Evolutionary conservation across 805 yeast genomes (phyloP).

Genomic region (Candida insectalens): DNA sequence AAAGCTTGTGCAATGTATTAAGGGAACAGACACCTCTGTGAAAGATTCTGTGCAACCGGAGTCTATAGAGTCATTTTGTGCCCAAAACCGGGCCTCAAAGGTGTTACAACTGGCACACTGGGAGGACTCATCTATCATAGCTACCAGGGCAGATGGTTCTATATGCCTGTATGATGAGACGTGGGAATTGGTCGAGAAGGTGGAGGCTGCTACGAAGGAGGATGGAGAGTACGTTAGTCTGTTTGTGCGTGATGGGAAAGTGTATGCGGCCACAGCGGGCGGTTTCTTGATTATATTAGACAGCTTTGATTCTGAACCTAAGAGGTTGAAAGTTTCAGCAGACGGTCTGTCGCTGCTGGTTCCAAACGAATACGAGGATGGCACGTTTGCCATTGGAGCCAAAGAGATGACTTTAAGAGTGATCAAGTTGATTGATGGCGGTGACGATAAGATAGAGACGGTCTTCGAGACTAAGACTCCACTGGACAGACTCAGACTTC

Average conservation of each 20-base stretch:
- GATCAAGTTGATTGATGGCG: conserved; percentile 21
- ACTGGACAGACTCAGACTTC: conserved; percentile 64
- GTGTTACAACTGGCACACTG: conserved; percentile 23
- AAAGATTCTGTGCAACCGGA: conserved; percentile 59
- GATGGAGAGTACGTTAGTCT: conserved; percentile 28
- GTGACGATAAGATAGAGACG: conserved; percentile 14
- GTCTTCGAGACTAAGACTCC: conserved; percentile 71
- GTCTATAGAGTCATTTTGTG: conserved; percentile 27
- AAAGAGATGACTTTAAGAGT: conserved; percentile 65
- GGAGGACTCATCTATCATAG: conserved; percentile 22
- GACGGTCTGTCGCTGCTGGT: conserved; percentile 34
- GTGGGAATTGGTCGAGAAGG: conserved; percentile 11
- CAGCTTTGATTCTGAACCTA: conserved; percentile 5
- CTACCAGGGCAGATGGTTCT: conserved; percentile 33
- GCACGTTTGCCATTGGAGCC: conserved; percentile 76
- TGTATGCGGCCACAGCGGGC: conserved; percentile 24
- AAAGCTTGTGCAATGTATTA: conserved; percentile 51
- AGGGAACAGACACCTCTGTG: conserved; percentile 74
- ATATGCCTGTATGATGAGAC: conserved; percentile 29
- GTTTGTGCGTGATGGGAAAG: conserved; percentile 21
- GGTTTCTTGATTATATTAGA: conserved; percentile 24
- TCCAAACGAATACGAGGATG: conserved; percentile 36
- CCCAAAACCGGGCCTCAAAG: conserved; percentile 19
- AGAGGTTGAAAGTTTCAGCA: conserved; percentile 4
- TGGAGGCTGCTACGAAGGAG: conserved; percentile 2